Percentiles rank a stretch among this genome's conserved stretches.
Conservation (phyloP, 108 stramenopile species). For the Thalassiosira profunda region DNA sequence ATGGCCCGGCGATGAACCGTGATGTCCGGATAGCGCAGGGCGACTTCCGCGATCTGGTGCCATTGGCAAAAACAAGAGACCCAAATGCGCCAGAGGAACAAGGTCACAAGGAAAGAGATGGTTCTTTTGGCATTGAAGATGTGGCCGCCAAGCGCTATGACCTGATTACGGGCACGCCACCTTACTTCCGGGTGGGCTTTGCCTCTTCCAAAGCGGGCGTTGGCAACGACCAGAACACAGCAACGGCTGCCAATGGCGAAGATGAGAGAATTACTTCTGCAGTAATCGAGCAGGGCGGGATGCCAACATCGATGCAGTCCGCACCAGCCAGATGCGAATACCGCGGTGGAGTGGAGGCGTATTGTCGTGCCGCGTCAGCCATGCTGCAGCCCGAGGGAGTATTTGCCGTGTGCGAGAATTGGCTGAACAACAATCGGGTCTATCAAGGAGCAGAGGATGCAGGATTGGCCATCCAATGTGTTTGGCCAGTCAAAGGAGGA, state of each 20-base stretch:
- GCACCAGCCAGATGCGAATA: conserved; percentile 80
- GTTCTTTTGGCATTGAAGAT: conserved; percentile 4
- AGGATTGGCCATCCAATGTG: conserved; percentile 27
- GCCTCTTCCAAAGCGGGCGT: too few relatives aligned
- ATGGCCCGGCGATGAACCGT: background rate
- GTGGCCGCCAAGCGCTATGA: conserved; percentile 43
- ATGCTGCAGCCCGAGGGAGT: conserved; percentile 34
- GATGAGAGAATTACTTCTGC: conserved; percentile 31
- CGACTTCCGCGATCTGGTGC: conserved; percentile 56
- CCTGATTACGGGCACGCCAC: conserved; percentile 76
- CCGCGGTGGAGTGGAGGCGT: conserved; percentile 78
- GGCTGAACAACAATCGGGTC: conserved; percentile 62
- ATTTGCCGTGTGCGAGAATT: conserved; percentile 73
- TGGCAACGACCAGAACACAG: too few relatives aligned
- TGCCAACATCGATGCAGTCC: conserved; percentile 67
- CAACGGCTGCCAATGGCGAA: too few relatives aligned
- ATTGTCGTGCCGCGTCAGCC: conserved; percentile 59
- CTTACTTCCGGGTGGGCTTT: conserved; percentile 74
- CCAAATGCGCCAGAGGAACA: too few relatives aligned
- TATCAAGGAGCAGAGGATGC: conserved; percentile 39
- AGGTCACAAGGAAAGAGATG: background rate
- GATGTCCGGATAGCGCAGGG: conserved; percentile 36
- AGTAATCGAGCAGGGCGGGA: conserved; percentile 62
- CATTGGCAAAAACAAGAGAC: too few relatives aligned
- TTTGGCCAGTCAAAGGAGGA: conserved; percentile 41